A percentile compares a stretch with the other conserved stretches of the same genome.
Evolutionary conservation across 179 eudicot genomes (phyloP).

Genomic region (Corrigiola litoralis): DNA sequence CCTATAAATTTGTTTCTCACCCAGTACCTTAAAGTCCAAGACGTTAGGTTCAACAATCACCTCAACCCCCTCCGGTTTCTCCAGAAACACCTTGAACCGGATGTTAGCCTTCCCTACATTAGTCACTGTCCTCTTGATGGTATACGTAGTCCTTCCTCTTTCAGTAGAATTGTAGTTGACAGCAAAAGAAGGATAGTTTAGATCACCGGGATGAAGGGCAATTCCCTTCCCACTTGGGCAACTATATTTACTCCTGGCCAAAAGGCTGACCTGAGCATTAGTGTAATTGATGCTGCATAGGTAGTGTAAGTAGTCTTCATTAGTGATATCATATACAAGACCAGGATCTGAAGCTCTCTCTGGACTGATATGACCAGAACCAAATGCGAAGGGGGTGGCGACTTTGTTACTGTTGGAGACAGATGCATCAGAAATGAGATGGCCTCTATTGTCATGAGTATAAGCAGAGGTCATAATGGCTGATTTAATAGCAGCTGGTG

Average conservation of each 20-base stretch:
- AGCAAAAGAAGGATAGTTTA: conserved; percentile 66
- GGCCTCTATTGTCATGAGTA: conserved; percentile 30
- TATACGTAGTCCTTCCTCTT: conserved; percentile 11
- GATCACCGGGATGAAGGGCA: conserved; percentile 35
- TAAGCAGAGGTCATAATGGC: conserved; percentile 69
- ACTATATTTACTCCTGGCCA: conserved; percentile 35
- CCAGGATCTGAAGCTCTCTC: conserved; percentile 58
- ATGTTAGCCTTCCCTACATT: conserved; percentile 45
- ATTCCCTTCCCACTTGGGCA: conserved; percentile 25
- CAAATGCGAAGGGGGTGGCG: conserved; percentile 57
- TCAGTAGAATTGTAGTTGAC: conserved; percentile 22
- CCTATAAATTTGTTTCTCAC: conserved; percentile 42
- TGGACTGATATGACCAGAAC: conserved; percentile 67
- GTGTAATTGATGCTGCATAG: conserved; percentile 54
- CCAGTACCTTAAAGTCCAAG: conserved; percentile 29
- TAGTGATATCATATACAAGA: conserved; percentile 45
- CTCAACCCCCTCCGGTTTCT: conserved; percentile 39
- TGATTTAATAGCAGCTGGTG: conserved; percentile 69
- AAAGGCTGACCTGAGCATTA: conserved; percentile 34
- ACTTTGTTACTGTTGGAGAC: conserved; percentile 17
- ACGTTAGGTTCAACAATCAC: conserved; percentile 40
- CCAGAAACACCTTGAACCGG: conserved; percentile 32
- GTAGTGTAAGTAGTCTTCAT: conserved; percentile 42
- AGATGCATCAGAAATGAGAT: conserved; percentile 39
- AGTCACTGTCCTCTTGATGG: conserved; percentile 46